Conservation (phyloP, 2,329 filamentous ascomycete genomes). For the Chalara sp. region DNA sequence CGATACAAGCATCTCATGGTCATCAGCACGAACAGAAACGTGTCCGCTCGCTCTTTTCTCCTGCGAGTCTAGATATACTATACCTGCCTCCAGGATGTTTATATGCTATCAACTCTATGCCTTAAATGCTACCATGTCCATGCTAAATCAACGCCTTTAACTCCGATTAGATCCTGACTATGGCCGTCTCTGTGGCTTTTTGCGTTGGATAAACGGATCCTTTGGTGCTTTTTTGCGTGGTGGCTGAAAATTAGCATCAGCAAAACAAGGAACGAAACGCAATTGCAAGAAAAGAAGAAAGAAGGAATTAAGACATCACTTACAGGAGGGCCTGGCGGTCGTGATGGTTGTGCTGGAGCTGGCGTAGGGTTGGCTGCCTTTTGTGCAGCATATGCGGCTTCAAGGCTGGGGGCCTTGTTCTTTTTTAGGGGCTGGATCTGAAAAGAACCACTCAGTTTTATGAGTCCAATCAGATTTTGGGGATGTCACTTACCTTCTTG, state of each 20-base stretch:
- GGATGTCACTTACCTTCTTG: slow-evolving; percentile 6
- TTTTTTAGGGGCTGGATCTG: not conserved
- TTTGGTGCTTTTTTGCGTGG: slow-evolving; percentile 12
- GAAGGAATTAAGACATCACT: not conserved
- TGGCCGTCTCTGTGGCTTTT: slow-evolving; percentile 2
- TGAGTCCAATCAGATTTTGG: not conserved
- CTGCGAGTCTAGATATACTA: too few relatives aligned
- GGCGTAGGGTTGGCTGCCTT: slow-evolving; percentile 1
- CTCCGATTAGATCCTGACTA: not conserved
- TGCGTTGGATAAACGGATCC: slow-evolving; percentile 15
- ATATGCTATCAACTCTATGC: too few relatives aligned
- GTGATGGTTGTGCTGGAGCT: not conserved
- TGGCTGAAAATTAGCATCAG: not conserved
- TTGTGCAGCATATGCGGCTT: slow-evolving; percentile 7
- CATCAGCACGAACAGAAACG: too few relatives aligned
- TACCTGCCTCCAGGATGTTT: too few relatives aligned
- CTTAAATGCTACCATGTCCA: too few relatives aligned
- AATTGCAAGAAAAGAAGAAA: not conserved
- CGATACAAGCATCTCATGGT: too few relatives aligned
- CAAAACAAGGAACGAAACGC: not conserved
- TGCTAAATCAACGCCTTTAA: too few relatives aligned
- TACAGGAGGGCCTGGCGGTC: not conserved
- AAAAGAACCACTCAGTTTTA: not conserved
- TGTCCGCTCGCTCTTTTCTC: too few relatives aligned
- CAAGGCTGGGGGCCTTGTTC: slow-evolving; percentile 1